phyloP scores from a whole-genome alignment of 208 protist species.

The Herpetomonas muscarum region DNA sequence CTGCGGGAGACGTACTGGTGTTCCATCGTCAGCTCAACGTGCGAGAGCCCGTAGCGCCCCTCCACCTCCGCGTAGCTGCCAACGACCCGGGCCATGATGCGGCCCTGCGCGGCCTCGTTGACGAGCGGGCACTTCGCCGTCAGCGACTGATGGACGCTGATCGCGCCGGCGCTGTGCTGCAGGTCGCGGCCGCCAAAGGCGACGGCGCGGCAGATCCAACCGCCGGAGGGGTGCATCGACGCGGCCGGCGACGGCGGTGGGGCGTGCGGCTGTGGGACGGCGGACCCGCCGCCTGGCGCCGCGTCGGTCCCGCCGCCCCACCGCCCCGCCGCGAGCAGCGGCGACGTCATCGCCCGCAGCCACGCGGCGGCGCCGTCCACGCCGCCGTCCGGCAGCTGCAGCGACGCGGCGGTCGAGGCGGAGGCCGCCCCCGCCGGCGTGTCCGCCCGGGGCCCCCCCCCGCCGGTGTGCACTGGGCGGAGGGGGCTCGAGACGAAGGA shows the following conservation, averaged over 20 bases:
- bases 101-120: constrained; percentile 74
- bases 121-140: constrained; percentile 57
- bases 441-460: not conserved
- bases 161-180: constrained; percentile 59
- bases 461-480: not conserved
- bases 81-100: constrained; percentile 51
- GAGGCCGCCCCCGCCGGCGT: not conserved
- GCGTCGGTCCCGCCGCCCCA: not conserved
- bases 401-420: too few relatives aligned
- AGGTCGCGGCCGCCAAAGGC: constrained; percentile 67
- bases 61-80: constrained; percentile 51
- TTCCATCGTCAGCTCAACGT: constrained; percentile 74
- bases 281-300: not conserved
- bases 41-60: constrained; percentile 71
- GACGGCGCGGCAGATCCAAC: constrained; percentile 82
- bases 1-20: constrained; percentile 72
- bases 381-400: too few relatives aligned
- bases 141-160: constrained; percentile 74
- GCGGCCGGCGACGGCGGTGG: not conserved
- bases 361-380: not conserved
- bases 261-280: not conserved
- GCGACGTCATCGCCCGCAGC: not conserved
- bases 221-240: constrained; percentile 44
- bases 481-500: constrained; percentile 4
- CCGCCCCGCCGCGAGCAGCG: not conserved